Evolutionary conservation across 257 asterid species (phyloP).

Genomic region (Solanum ossicruentum): DNA sequence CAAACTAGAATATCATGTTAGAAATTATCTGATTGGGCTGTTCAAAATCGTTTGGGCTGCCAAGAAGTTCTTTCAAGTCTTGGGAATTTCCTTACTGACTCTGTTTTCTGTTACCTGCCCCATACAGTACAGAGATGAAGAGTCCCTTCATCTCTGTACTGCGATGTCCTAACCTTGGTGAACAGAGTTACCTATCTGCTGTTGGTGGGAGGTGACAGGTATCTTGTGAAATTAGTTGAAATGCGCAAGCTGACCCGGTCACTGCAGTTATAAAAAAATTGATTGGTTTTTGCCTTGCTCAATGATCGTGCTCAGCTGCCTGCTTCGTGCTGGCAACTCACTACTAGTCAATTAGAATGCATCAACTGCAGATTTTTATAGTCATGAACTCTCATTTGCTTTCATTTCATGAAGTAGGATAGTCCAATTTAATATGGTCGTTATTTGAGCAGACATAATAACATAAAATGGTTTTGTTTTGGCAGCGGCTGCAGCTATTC

Average conservation of each 20-base stretch:
- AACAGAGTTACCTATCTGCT: neutral
- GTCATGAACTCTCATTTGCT: neutral
- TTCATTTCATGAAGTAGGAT: neutral
- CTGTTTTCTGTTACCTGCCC: neutral
- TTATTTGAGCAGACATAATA: neutral
- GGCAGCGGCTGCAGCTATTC: slow-evolving; percentile 50
- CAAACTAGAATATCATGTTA: neutral
- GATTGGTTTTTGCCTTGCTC: neutral
- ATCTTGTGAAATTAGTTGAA: neutral
- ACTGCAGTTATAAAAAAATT: neutral
- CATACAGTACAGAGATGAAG: neutral
- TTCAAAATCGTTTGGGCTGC: neutral
- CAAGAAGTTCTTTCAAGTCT: neutral
- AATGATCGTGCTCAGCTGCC: neutral
- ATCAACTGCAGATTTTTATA: neutral
- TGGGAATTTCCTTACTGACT: neutral
- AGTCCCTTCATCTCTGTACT: neutral
- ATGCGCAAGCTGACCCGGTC: neutral
- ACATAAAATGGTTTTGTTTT: neutral
- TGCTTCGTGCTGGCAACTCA: neutral
- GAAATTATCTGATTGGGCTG: neutral
- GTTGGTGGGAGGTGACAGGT: neutral
- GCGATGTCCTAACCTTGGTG: neutral
- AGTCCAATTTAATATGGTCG: neutral
- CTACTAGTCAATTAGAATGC: neutral